Evolutionary conservation across 2,329 filamentous ascomycete species (phyloP).

Genomic region (Penicillium brevicompactum): DNA sequence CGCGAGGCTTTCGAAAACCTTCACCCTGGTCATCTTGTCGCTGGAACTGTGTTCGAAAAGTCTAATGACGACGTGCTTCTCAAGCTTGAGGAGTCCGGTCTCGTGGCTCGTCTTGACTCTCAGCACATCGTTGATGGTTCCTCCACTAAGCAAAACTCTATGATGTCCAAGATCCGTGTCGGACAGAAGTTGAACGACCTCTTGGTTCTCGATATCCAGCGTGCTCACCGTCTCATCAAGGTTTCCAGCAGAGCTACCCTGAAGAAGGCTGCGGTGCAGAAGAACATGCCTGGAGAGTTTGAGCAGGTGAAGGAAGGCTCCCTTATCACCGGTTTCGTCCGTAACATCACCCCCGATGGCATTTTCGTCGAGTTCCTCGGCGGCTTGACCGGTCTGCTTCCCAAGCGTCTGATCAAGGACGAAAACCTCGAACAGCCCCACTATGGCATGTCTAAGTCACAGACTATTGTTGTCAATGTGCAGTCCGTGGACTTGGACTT

Average conservation of each 20-base stretch:
- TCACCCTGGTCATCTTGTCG: conserved; percentile 71
- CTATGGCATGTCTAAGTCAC: conserved; percentile 77
- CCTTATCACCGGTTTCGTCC: conserved; percentile 75
- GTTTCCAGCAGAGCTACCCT: conserved; percentile 84
- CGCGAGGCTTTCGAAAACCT: conserved; percentile 71
- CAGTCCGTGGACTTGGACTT: conserved; percentile 71
- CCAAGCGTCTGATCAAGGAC: conserved; percentile 74
- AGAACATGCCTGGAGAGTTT: conserved; percentile 70
- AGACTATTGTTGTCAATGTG: conserved; percentile 74
- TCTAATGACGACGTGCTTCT: conserved; percentile 74
- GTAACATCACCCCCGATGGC: conserved; percentile 78
- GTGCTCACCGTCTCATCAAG: conserved; percentile 72
- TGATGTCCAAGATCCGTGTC: conserved; percentile 78
- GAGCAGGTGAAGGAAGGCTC: conserved; percentile 71
- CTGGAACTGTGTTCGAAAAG: conserved; percentile 79
- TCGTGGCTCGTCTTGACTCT: conserved; percentile 76
- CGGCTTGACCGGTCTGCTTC: conserved; percentile 74
- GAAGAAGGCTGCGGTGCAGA: conserved; percentile 71
- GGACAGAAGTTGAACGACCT: conserved; percentile 81
- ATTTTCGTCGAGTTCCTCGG: conserved; percentile 88
- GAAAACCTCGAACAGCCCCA: conserved; percentile 68
- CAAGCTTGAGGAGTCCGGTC: conserved; percentile 70
- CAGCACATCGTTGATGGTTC: conserved; percentile 86
- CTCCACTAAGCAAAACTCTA: conserved; percentile 71
- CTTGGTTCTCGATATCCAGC: conserved; percentile 83